Evolutionary conservation across 345 rosid genomes (phyloP).

Genomic region (Reutealis trisperma): DNA sequence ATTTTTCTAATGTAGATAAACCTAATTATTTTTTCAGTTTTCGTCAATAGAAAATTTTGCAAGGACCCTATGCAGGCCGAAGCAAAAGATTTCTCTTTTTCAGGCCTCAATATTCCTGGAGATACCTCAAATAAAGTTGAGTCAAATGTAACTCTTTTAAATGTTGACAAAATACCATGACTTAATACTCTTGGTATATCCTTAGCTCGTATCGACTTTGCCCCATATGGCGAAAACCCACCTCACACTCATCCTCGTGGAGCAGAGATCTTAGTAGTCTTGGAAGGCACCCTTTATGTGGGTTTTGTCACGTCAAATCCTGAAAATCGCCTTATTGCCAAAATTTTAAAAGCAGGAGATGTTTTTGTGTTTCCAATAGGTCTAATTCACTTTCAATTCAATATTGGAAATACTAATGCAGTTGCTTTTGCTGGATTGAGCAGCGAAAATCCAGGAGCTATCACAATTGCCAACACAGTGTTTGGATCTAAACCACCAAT

Average conservation of each 20-base stretch:
- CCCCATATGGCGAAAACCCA: background rate
- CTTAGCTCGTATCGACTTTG: background rate
- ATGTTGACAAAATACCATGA: background rate
- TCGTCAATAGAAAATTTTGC: background rate
- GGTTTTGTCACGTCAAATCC: background rate
- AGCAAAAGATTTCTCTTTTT: background rate
- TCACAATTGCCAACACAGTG: constrained; percentile 3
- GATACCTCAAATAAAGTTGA: background rate
- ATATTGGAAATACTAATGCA: constrained; percentile 6
- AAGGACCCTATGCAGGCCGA: background rate
- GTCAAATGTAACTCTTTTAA: background rate
- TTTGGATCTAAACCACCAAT: constrained; percentile 8
- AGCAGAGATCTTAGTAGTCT: background rate
- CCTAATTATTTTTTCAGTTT: background rate
- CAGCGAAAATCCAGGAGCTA: constrained; percentile 13
- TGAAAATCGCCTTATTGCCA: background rate
- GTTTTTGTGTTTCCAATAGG: constrained; percentile 9
- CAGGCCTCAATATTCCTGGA: background rate
- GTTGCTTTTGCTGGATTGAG: constrained; percentile 1
- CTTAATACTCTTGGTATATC: background rate
- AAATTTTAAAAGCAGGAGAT: background rate
- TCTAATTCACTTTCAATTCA: constrained; percentile 9
- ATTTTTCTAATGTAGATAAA: too few species aligned
- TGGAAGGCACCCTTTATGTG: constrained; percentile 3
- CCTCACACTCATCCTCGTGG: background rate